phyloP scores from a whole-genome alignment of 73 alveolate species.

The Symbiodinium natans region DNA sequence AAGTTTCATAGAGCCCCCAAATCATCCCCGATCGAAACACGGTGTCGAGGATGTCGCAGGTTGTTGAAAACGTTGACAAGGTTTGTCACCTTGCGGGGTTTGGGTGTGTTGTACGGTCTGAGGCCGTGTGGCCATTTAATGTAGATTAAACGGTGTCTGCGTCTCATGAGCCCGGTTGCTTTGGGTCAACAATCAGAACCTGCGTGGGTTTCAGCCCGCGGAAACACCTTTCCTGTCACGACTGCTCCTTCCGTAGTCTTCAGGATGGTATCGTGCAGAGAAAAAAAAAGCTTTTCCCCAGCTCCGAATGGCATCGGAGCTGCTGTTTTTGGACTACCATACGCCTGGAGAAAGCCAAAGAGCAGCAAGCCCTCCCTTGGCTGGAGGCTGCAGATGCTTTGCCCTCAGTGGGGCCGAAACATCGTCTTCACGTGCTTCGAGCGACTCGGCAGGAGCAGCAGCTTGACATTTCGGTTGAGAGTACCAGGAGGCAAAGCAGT shows the following conservation, averaged over 20 bases:
- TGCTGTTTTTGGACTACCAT: background rate
- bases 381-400: conserved; percentile 52
- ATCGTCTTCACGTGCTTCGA: conserved; percentile 51
- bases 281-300: too few relatives aligned
- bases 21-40: too few relatives aligned
- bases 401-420: conserved; percentile 92
- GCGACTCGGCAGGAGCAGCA: background rate
- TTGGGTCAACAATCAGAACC: background rate
- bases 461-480: background rate
- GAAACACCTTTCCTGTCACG: too few relatives aligned
- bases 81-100: background rate
- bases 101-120: background rate
- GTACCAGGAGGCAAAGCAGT: background rate
- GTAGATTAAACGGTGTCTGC: too few relatives aligned
- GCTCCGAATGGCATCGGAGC: background rate
- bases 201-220: background rate
- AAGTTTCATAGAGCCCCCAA: too few relatives aligned
- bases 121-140: too few relatives aligned
- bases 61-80: too few relatives aligned
- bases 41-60: too few relatives aligned
- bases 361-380: background rate
- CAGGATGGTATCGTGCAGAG: too few relatives aligned
- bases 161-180: too few relatives aligned
- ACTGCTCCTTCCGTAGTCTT: too few relatives aligned
- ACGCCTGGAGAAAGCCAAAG: background rate